Conservation (phyloP, 768 basidiomycete species). For the Exidia glandulosa region DNA sequence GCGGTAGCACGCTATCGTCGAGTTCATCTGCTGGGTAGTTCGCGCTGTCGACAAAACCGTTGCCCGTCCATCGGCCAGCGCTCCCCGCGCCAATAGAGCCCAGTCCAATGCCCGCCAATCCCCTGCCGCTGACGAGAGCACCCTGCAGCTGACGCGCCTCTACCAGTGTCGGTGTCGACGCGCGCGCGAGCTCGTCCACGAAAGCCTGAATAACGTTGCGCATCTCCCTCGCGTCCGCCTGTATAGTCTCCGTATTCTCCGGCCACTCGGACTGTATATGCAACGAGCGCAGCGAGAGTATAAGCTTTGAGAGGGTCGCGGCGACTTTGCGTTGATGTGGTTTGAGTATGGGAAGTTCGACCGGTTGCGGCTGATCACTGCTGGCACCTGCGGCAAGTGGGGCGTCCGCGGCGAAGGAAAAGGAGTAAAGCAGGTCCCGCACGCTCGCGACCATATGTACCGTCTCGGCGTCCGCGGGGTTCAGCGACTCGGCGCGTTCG, state of each 20-base stretch:
- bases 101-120: slow-evolving; percentile 37
- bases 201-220: slow-evolving; percentile 15
- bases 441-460: background rate
- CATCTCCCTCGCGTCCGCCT: slow-evolving; percentile 17
- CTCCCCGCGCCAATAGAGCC: slow-evolving; percentile 77
- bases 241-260: slow-evolving; percentile 9
- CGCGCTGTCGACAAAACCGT: slow-evolving; percentile 64
- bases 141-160: slow-evolving; percentile 27
- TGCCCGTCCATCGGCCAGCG: slow-evolving; percentile 72
- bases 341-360: slow-evolving; percentile 32
- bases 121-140: slow-evolving; percentile 18
- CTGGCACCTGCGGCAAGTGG: background rate
- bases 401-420: background rate
- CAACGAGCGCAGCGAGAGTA: slow-evolving; percentile 77
- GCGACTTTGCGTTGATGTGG: slow-evolving; percentile 78
- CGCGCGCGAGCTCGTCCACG: slow-evolving; percentile 20
- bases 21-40: slow-evolving; percentile 34
- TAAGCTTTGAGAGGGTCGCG: slow-evolving; percentile 81
- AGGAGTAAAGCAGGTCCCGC: background rate
- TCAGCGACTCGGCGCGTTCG: background rate
- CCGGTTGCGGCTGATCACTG: background rate
- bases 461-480: background rate
- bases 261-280: slow-evolving; percentile 22
- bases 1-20: slow-evolving; percentile 36
- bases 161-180: slow-evolving; percentile 43